Conservation (phyloP, 1,139 yeast species). For the Suhomyces maxii region DNA sequence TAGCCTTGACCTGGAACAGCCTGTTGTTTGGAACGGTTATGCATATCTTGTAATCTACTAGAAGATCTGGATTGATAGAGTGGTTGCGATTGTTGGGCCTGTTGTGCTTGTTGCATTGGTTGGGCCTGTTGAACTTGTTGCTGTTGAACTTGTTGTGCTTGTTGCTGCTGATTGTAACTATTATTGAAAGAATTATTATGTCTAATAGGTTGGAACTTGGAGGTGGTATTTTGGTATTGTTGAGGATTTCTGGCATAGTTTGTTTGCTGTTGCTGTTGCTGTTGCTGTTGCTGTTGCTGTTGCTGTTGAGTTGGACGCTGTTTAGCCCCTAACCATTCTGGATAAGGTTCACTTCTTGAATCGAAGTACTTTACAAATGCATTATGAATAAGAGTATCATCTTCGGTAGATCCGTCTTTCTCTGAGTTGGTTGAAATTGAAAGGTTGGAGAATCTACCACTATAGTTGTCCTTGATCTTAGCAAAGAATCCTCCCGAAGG, state of each 20-base stretch:
- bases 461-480: conserved; percentile 39
- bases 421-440: conserved; percentile 33
- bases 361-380: conserved; percentile 47
- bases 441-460: conserved; percentile 35
- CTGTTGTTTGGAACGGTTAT: conserved; percentile 46
- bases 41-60: conserved; percentile 44
- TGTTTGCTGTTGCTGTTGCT: conserved; percentile 8
- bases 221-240: conserved; percentile 9
- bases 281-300: conserved; percentile 9
- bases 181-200: conserved; percentile 23
- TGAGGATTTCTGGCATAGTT: conserved; percentile 9
- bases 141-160: conserved; percentile 11
- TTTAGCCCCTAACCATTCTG: conserved; percentile 47
- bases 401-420: conserved; percentile 40
- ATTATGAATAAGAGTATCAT: conserved; percentile 46
- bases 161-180: conserved; percentile 18
- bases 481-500: conserved; percentile 29
- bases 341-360: conserved; percentile 33
- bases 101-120: conserved; percentile 6
- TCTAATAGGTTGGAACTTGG: conserved; percentile 31
- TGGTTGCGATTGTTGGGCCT: conserved; percentile 14
- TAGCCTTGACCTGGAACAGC: conserved; percentile 39
- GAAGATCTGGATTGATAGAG: conserved; percentile 36
- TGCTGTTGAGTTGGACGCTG: conserved; percentile 4
- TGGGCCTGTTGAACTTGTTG: conserved; percentile 13